A percentile compares a stretch with the other conserved stretches of the same genome.
Evolutionary conservation across 2,329 filamentous ascomycete genomes (phyloP).

Genomic region (Stromatinia cepivora): DNA sequence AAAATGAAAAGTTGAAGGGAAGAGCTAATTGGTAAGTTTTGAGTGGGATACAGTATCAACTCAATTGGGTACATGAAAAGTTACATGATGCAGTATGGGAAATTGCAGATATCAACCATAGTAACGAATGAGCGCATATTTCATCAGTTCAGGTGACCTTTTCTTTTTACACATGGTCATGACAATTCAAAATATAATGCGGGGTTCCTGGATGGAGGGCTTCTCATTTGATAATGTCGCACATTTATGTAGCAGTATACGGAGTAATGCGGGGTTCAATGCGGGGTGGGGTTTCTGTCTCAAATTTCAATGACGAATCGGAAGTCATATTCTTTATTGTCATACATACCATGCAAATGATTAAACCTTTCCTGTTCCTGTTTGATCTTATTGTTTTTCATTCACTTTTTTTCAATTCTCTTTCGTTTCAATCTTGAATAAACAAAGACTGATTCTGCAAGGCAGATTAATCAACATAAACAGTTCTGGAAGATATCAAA

Average conservation of each 20-base stretch:
- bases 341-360: neutral
- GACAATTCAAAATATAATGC: neutral
- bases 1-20: constrained; percentile 68
- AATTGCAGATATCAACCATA: neutral
- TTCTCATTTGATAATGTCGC: neutral
- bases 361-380: neutral
- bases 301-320: neutral
- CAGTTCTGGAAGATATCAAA: neutral
- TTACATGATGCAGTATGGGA: neutral
- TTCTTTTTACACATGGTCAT: neutral
- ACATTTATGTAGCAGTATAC: constrained; percentile 14
- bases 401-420: neutral
- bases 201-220: neutral
- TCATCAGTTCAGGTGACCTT: neutral
- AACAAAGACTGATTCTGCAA: neutral
- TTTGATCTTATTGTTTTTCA: neutral
- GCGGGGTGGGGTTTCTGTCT: constrained; percentile 4
- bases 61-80: neutral
- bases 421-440: neutral
- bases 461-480: neutral
- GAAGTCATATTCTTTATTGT: neutral
- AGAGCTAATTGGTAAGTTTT: constrained; percentile 34
- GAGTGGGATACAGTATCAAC: neutral
- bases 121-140: neutral
- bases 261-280: constrained; percentile 15